phyloP scores from a whole-genome alignment of 371 early-diverging fungal genomes.

The Saksenaea oblongispora region DNA sequence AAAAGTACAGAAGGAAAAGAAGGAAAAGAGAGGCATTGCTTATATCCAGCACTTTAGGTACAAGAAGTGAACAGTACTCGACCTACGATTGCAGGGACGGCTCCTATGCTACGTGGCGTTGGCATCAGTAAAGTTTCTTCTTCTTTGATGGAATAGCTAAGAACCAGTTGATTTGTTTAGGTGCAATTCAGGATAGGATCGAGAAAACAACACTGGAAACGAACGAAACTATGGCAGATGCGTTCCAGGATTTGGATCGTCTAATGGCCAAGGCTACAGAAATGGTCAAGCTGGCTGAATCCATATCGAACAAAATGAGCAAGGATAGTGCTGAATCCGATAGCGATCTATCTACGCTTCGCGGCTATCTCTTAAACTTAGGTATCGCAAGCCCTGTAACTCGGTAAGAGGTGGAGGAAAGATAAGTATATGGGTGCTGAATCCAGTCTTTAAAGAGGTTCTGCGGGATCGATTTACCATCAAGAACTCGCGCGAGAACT shows the following conservation, averaged over 20 bases:
- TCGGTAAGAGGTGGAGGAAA: conserved; percentile 40
- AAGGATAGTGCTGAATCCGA: conserved; percentile 48
- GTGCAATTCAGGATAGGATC: conserved; percentile 74
- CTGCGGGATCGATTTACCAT: conserved; percentile 84
- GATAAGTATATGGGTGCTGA: background rate
- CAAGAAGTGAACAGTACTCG: background rate
- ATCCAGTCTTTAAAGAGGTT: conserved; percentile 50
- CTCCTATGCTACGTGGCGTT: conserved; percentile 23
- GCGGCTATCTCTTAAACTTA: conserved; percentile 75
- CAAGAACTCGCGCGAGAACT: conserved; percentile 85
- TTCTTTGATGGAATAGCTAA: background rate
- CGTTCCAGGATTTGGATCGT: conserved; percentile 84
- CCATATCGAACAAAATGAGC: conserved; percentile 67
- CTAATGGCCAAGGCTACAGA: conserved; percentile 86
- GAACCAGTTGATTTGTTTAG: conserved; percentile 26
- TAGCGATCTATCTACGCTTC: conserved; percentile 59
- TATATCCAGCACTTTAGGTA: background rate
- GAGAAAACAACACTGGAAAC: conserved; percentile 64
- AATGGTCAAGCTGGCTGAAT: conserved; percentile 83
- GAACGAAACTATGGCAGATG: conserved; percentile 72
- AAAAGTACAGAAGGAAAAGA: conserved; percentile 12
- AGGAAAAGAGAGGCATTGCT: background rate
- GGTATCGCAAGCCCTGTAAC: conserved; percentile 91
- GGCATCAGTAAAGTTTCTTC: conserved; percentile 40
- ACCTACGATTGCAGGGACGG: conserved; percentile 2